Conservation (phyloP, 495 filamentous ascomycete genomes). For the Hypoxylon lienhwacheense region DNA sequence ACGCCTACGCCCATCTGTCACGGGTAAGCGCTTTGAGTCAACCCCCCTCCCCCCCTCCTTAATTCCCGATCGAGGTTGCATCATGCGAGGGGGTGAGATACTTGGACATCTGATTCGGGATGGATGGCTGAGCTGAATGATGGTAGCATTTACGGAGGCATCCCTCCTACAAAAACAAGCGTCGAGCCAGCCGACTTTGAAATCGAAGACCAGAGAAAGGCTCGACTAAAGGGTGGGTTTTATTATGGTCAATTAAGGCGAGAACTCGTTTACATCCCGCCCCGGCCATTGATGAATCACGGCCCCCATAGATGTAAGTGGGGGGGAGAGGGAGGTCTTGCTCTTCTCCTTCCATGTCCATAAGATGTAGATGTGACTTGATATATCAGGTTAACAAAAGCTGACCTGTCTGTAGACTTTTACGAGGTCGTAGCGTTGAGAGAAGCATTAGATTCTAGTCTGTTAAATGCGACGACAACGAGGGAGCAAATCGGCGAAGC, state of each 20-base stretch:
- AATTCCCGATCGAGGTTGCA: no score
- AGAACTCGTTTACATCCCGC: conserved; percentile 45
- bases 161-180: conserved; percentile 42
- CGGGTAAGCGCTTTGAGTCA: conserved; percentile 32
- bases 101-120: no score
- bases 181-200: conserved; percentile 47
- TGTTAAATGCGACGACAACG: conserved; percentile 42
- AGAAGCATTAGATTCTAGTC: conserved; percentile 39
- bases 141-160: conserved; percentile 48
- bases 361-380: neutral
- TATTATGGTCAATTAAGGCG: conserved; percentile 49
- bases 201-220: conserved; percentile 28
- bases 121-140: neutral
- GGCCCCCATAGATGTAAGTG: conserved; percentile 50
- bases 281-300: conserved; percentile 49
- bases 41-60: no score
- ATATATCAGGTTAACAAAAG: neutral
- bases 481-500: conserved; percentile 45
- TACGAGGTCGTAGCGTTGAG: conserved; percentile 53
- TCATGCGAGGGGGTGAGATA: no score
- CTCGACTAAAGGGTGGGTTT: conserved; percentile 48
- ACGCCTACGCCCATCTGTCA: conserved; percentile 51
- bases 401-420: conserved; percentile 39
- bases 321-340: no score
- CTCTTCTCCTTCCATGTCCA: neutral